Evolutionary conservation across 179 eudicot species (phyloP), one percentile per base, ranked within the genome.

Genomic region (Gypsophila paniculata): DNA sequence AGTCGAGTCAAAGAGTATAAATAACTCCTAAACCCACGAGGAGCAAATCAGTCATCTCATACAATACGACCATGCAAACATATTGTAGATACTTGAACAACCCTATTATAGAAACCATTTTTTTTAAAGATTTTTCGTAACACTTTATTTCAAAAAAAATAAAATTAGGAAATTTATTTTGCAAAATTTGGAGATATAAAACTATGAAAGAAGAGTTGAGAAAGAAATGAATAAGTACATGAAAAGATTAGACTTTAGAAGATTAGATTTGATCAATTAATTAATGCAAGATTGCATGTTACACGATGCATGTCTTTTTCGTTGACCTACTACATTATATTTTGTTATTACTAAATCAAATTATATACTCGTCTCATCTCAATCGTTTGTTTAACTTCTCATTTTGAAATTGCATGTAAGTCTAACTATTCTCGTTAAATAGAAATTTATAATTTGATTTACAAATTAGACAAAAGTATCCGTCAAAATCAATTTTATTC

Each of bases 91-190:
- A 77, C 42, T 51, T 25, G 5, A 77, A 34, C 8, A 73, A 68
- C n/a, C 74, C 8, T 8, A 51, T 70, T 25, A 69, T 52, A 1
- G 73, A 52, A 57, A 61, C 72, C 80, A 77, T 77, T 55, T 64
- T 17, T 14, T 36, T 29, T 13, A 7, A 36, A 48, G 7, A 6
- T 14, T 61, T 61, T 61, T 18, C 3, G 39, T 3, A 60, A 29
- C 2, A 22, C 42, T 17, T 6, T 1, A 18, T 34, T 36, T 29
- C 4, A 4, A 29, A 29, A 29, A 29, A 29, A n/a, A n/a, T n/a
- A n/a, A n/a, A n/a, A n/a, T n/a, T n/a, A n/a, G 34, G 4, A 29
- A 29, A 29, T 29, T 17, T 4, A 2, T 15, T 34, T 15, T 15
- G 46, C 8, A 13, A 26, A 26, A 26, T 12, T 12, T 26, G 38